Base-by-base conservation (phyloP, 805 yeast species). In the Peterozyma toletana region DNA sequence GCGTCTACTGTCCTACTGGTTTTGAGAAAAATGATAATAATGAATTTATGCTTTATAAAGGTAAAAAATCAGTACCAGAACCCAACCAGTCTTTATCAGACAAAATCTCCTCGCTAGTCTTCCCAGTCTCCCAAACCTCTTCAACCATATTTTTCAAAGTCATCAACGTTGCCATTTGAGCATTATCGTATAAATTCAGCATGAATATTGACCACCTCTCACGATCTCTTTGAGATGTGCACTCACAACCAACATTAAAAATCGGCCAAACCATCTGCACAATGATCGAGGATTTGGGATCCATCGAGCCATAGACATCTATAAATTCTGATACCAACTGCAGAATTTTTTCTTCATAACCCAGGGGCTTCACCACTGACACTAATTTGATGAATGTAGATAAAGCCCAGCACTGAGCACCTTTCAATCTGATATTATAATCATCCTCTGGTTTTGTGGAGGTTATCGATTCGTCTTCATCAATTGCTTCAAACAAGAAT, bases 221-320 rank as follows among this genome's bases (percentile, higher is more conserved):
- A 41, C 68, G 52, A 39, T 71, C 73, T 11, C 50, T 56, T 0
- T 42, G 52, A 0, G 66, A 58, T 11, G 53, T 51, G 42, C 77
- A 68, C 45, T 68, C 69, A 40, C 78, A 62, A 4, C 71, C 75
- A 35, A 77, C 60, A 13, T 72, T 72, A 52, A 71, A 75, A 2
- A 77, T 62, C 0, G 83, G 83, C 82, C 82, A 77, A 4, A 77
- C 80, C 82, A 77, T 77, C 51, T 77, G 83, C 4, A 80, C 75
- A 5, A 73, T 71, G 15, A 69, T 57, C 1, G 81, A 78, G 1
- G 76, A 67, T 5, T 55, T 53, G 1, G 71, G 56, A 14, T 72
- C 68, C 68, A 77, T 60, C 0, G 74, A 58, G 1, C 64, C 62
- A 50, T 77, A 75, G 9, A 68, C 67, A 11, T 64, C 59, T 4